phyloP scores from a whole-genome alignment of 768 basidiomycete genomes.

The Lentinula lateritia region DNA sequence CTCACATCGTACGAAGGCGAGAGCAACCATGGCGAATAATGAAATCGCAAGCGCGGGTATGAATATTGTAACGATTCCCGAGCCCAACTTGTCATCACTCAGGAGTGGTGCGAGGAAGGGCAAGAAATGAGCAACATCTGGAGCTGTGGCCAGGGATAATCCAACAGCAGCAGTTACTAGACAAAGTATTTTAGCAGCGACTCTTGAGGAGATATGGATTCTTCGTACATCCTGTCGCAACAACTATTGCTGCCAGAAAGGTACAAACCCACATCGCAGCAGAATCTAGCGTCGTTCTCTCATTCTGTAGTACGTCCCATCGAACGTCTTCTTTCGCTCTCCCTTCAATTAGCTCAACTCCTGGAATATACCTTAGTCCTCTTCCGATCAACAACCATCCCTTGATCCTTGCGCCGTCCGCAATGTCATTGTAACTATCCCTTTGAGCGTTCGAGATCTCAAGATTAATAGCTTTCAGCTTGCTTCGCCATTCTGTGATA shows the following conservation, averaged over 20 bases:
- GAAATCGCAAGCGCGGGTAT: constrained; percentile 60
- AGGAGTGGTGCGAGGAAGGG: constrained; percentile 56
- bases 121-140: constrained; percentile 67
- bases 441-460: constrained; percentile 69
- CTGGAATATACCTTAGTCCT: constrained; percentile 57
- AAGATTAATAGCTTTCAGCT: constrained; percentile 65
- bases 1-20: constrained; percentile 54
- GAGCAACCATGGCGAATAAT: constrained; percentile 50
- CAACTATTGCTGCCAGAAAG: constrained; percentile 38
- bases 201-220: background rate
- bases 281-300: constrained; percentile 39
- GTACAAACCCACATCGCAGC: constrained; percentile 57
- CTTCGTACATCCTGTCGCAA: constrained; percentile 58
- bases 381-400: constrained; percentile 78
- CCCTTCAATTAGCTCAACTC: constrained; percentile 68
- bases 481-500: constrained; percentile 66
- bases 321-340: constrained; percentile 78
- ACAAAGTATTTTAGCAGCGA: background rate
- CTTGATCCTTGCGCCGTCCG: constrained; percentile 60
- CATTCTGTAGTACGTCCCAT: constrained; percentile 71
- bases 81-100: constrained; percentile 40
- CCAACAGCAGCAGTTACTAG: constrained; percentile 69
- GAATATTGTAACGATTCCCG: constrained; percentile 63
- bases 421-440: constrained; percentile 65
- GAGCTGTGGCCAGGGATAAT: constrained; percentile 61